These are phyloP conservation scores for Tylopilus intermedius DNA, from an alignment of 768 basidiomycete genomes.

Conservation along the genomic window DNA sequence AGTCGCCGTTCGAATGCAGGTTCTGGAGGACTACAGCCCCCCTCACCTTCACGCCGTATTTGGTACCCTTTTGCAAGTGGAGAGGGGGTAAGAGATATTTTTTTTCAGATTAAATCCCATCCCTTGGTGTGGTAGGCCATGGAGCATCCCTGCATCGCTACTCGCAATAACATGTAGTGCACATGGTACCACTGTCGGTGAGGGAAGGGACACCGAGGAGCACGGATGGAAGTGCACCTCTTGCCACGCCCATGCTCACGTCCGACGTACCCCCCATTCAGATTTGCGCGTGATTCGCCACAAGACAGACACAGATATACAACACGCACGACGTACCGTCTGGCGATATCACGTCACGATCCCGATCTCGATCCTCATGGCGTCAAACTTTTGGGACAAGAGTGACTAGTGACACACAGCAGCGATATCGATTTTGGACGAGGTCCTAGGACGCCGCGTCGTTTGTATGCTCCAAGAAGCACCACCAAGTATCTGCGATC, in stretches of 20 bases:
- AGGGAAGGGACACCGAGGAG: background rate
- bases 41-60: too few species aligned
- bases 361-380: background rate
- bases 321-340: background rate
- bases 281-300: background rate
- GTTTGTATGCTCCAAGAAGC: too few species aligned
- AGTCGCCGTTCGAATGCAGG: background rate
- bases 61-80: background rate
- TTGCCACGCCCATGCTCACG: too few species aligned
- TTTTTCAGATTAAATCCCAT: too few species aligned
- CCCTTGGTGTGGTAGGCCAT: too few species aligned
- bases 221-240: background rate
- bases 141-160: too few species aligned
- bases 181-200: too few species aligned
- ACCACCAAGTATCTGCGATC: background rate
- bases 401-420: background rate
- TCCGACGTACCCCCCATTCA: background rate
- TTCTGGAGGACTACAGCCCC: background rate
- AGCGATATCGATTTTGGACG: background rate
- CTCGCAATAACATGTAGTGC: too few species aligned
- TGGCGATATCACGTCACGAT: too few species aligned
- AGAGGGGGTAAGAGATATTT: background rate
- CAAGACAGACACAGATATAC: background rate
- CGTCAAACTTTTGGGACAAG: too few species aligned
- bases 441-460: background rate